Base-by-base conservation (phyloP, 805 yeast species). In the Debaryomyces castellii region DNA sequence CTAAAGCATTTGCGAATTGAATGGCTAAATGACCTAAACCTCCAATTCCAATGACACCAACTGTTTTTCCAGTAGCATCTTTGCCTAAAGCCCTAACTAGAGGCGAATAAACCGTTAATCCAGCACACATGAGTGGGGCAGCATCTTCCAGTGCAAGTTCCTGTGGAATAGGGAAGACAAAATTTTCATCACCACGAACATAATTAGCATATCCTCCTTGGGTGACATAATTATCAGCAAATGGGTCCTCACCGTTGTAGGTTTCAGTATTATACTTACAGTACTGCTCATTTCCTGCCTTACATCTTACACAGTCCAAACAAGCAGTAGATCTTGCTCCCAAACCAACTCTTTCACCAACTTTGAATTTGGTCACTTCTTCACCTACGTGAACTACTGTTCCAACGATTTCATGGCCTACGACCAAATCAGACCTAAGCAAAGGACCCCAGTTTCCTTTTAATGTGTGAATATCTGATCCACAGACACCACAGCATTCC, bases 261-360 rank as follows among this genome's bases (percentile, higher is more conserved):
- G 92, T 86, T 37, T 59, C 54, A 30, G 71, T 72, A 40, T 66
- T 63, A 14, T 71, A 59, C 11, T 50, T 44, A 68, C 95, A 87
- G 69, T 79, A 79, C 44, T 67, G 69, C 51, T 73, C 74, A 47
- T 64, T 59, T 42, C 62, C 62, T 27, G 40, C 14, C 9, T 51
- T 37, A 55, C 81, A 88, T 58, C 80, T 70, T 40, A 69, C 54
- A 67, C 96, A 88, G n/a, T 78, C 70, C 47, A 76, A 67, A 69
- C 96, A 87, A 23, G 85, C 70, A 42, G 67, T 71, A 21, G 75
- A 70, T 57, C 77, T 81, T 18, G 94, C 91, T 55, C 96, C 96
- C 40, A 86, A 77, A 42, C 94, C 96, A 21, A 85, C 95, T 50
- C 88, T 73, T 51, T 89, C 84, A 44, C 96, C 96, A 23, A 83